Evolutionary conservation across 2,329 filamentous ascomycete species (phyloP).

Genomic region (Aspergillus persii): DNA sequence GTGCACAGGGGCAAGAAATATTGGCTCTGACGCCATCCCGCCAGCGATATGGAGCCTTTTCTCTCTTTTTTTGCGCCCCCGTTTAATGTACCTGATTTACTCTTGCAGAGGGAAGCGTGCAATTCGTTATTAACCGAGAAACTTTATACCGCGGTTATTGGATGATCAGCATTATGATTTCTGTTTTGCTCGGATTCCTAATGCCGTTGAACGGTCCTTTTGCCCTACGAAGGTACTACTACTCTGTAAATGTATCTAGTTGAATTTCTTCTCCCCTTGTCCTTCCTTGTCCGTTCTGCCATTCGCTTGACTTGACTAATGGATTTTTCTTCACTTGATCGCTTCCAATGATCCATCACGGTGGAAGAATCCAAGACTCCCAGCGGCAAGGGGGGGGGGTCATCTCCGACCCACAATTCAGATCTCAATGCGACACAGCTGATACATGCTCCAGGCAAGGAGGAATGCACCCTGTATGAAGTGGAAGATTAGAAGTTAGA

Average conservation of each 20-base stretch:
- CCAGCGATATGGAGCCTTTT: not conserved
- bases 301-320: not conserved
- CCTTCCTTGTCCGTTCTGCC: not conserved
- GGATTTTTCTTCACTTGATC: not conserved
- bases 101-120: not conserved
- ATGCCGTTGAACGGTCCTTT: not conserved
- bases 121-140: not conserved
- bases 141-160: not conserved
- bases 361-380: not conserved
- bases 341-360: not conserved
- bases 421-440: conserved; percentile 2
- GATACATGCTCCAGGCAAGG: conserved; percentile 2
- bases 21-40: not conserved
- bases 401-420: not conserved
- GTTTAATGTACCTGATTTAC: not conserved
- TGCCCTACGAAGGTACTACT: not conserved
- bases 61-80: not conserved
- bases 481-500: not conserved
- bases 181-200: not conserved
- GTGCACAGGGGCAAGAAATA: not conserved
- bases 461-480: not conserved
- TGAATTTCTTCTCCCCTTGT: not conserved
- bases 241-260: not conserved
- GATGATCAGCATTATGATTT: not conserved
- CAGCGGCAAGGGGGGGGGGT: not conserved